Conservation (phyloP, 2,329 filamentous ascomycete species). For the Lachnellula arida region DNA sequence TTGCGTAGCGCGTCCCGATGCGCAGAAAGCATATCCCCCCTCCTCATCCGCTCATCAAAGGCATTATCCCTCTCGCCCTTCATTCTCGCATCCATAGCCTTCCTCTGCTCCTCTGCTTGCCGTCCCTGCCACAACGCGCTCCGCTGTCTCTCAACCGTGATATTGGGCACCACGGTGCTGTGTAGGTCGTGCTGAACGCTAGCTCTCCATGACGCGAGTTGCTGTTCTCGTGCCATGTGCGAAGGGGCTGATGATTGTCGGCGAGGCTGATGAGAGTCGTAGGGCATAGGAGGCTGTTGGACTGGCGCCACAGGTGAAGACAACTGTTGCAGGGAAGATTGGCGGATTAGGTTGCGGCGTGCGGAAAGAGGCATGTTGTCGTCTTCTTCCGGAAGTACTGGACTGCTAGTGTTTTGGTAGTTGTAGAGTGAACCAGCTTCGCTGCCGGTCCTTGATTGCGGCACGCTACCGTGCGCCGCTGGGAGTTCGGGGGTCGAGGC, state of each 20-base stretch:
- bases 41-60: constrained; percentile 72
- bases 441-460: constrained; percentile 29
- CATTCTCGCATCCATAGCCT: constrained; percentile 51
- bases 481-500: constrained; percentile 12
- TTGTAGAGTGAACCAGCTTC: constrained; percentile 40
- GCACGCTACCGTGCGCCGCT: constrained; percentile 14
- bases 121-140: constrained; percentile 54
- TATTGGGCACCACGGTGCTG: constrained; percentile 25
- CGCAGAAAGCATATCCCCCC: constrained; percentile 66
- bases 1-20: constrained; percentile 75
- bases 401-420: constrained; percentile 22
- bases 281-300: constrained; percentile 32
- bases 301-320: constrained; percentile 1
- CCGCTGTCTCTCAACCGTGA: constrained; percentile 49
- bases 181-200: constrained; percentile 60
- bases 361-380: constrained; percentile 63
- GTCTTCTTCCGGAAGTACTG: constrained; percentile 38
- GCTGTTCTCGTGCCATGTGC: constrained; percentile 46
- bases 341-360: constrained; percentile 10
- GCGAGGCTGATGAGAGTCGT: constrained; percentile 52
- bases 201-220: constrained; percentile 63
- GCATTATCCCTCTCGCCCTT: constrained; percentile 55
- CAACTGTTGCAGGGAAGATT: constrained; percentile 25
- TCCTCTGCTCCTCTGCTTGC: constrained; percentile 51
- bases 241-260: constrained; percentile 42